These are phyloP conservation scores for Annona cherimola DNA, from an alignment of 164 flowering plant species.

Conservation along the genomic window DNA sequence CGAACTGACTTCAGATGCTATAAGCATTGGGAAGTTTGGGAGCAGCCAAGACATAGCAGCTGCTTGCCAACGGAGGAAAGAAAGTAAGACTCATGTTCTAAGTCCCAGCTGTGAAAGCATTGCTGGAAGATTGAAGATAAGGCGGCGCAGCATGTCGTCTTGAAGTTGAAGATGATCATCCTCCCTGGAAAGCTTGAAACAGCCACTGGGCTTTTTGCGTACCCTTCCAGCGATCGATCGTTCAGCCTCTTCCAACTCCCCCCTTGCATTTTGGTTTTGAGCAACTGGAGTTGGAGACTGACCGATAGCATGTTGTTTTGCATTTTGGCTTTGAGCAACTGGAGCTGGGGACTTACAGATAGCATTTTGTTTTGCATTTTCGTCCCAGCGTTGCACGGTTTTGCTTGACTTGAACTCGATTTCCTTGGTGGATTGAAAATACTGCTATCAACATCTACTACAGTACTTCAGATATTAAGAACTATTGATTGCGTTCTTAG, in stretches of 20 bases:
- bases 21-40: not conserved
- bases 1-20: not conserved
- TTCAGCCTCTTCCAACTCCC: too few species aligned
- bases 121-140: slow-evolving; percentile 15
- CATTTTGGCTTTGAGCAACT: not conserved
- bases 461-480: too few species aligned
- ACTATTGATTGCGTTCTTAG: too few species aligned
- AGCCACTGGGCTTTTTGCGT: too few species aligned
- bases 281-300: not conserved
- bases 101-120: slow-evolving; percentile 17
- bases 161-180: not conserved
- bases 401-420: too few species aligned
- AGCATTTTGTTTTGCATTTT: not conserved
- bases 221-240: too few species aligned
- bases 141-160: slow-evolving; percentile 7
- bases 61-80: not conserved
- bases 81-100: not conserved
- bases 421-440: too few species aligned
- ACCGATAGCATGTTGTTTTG: not conserved
- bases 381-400: too few species aligned
- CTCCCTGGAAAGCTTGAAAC: too few species aligned
- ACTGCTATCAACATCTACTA: too few species aligned
- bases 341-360: not conserved
- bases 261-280: not conserved
- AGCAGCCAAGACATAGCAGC: not conserved